phyloP scores from a whole-genome alignment of 2,329 filamentous ascomycete genomes.

The Periconia digitata region DNA sequence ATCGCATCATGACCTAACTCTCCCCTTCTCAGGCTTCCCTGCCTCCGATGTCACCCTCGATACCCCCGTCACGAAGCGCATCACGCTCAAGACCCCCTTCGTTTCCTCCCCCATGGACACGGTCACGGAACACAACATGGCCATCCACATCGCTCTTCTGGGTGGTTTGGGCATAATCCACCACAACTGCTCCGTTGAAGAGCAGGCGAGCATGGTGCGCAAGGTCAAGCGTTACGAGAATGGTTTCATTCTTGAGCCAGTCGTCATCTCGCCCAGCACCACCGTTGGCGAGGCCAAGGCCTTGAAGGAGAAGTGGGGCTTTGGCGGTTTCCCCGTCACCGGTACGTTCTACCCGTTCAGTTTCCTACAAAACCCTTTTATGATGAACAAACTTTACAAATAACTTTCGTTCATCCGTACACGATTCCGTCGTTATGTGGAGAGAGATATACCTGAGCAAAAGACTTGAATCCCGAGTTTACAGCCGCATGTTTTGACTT shows the following conservation, averaged over 20 bases:
- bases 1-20: conserved; percentile 14
- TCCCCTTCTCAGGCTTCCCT: conserved; percentile 68
- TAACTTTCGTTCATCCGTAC: conserved; percentile 99
- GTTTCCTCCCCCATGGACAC: conserved; percentile 99
- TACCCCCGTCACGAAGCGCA: conserved; percentile 90
- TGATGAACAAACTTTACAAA: conserved; percentile 77
- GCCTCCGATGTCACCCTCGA: conserved; percentile 87
- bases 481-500: background rate
- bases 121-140: conserved; percentile 99
- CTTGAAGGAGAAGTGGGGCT: conserved; percentile 97
- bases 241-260: conserved; percentile 94
- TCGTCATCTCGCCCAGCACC: conserved; percentile 84
- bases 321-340: conserved; percentile 97
- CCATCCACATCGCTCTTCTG: conserved; percentile 91
- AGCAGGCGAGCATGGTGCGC: conserved; percentile 97
- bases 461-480: conserved; percentile 6
- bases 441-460: conserved; percentile 61
- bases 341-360: conserved; percentile 63
- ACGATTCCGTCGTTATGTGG: conserved; percentile 86
- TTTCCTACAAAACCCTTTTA: conserved; percentile 40
- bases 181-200: conserved; percentile 98
- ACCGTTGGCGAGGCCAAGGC: conserved; percentile 89
- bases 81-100: conserved; percentile 93
- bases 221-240: conserved; percentile 99
- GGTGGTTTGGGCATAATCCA: conserved; percentile 93